Conservation (phyloP, 306 rosid genomes). For the Prosopis cineraria region DNA sequence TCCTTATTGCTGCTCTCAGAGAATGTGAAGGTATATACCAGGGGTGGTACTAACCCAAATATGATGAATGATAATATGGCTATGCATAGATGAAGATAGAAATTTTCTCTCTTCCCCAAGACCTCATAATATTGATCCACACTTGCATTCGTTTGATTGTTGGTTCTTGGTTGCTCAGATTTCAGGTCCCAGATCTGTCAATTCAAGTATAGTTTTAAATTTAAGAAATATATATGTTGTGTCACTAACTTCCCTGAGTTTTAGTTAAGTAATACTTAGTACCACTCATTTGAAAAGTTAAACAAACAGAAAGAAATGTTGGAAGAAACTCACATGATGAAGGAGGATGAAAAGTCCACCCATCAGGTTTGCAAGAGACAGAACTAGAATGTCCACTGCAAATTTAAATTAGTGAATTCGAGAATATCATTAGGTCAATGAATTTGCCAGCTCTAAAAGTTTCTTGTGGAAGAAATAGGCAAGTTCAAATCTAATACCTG, state of each 20-base stretch:
- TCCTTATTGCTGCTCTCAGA: constrained; percentile 54
- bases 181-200: constrained; percentile 64
- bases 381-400: constrained; percentile 69
- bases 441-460: not conserved
- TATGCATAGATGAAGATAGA: no score
- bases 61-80: no score
- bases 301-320: no score
- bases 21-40: constrained; percentile 73
- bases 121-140: constrained; percentile 48
- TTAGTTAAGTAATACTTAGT: no score
- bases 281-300: no score
- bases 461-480: not conserved
- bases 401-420: not conserved
- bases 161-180: constrained; percentile 38
- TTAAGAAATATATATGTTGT: not conserved
- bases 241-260: no score
- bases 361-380: no score
- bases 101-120: constrained; percentile 60
- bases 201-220: constrained; percentile 10
- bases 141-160: constrained; percentile 2
- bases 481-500: not conserved
- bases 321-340: constrained; percentile 59
- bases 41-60: constrained; percentile 73
- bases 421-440: not conserved
- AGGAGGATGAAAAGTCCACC: constrained; percentile 71